Percentiles rank a stretch among this genome's conserved stretches.
Evolutionary conservation across 352 stramenopile species (phyloP).

Genomic region (Phytopythium cucurbitacearum): DNA sequence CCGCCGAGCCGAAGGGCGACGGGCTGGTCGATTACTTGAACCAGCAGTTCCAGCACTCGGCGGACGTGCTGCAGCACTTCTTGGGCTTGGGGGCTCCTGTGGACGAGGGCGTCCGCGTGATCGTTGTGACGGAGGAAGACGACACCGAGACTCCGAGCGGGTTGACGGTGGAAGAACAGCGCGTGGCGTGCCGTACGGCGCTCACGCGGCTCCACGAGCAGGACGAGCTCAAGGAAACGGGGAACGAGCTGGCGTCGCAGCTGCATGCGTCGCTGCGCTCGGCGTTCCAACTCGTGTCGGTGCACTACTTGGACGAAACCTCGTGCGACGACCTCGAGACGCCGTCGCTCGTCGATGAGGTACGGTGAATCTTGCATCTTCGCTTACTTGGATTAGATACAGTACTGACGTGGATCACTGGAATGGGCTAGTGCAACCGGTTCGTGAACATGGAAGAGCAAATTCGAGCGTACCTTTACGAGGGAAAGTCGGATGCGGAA

Average conservation of each 20-base stretch:
- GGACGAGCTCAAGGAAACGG: slow-evolving; percentile 22
- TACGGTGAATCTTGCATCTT: slow-evolving; percentile 4
- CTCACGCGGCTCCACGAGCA: slow-evolving; percentile 42
- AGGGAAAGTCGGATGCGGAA: slow-evolving; percentile 38
- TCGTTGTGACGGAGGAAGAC: slow-evolving; percentile 29
- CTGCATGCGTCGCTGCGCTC: slow-evolving; percentile 35
- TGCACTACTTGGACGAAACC: slow-evolving; percentile 35
- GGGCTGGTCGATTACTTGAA: slow-evolving; percentile 28
- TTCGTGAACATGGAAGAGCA: slow-evolving; percentile 39
- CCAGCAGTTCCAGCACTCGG: slow-evolving; percentile 35
- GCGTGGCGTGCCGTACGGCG: slow-evolving; percentile 43
- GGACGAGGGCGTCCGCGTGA: slow-evolving; percentile 13
- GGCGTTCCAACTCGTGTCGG: slow-evolving; percentile 32
- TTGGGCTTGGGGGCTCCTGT: slow-evolving; percentile 13
- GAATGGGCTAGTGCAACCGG: slow-evolving; percentile 25
- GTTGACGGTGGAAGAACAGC: slow-evolving; percentile 18
- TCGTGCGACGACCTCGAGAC: slow-evolving; percentile 46
- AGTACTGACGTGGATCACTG: slow-evolving; percentile 1
- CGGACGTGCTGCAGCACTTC: slow-evolving; percentile 33
- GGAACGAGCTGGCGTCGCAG: slow-evolving; percentile 22
- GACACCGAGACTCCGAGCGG: slow-evolving; percentile 10
- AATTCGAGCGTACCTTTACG: slow-evolving; percentile 31
- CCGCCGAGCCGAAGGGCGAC: slow-evolving; percentile 3
- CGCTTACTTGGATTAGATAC: slow-evolving; percentile 1
- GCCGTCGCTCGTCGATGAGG: slow-evolving; percentile 24